Conservation (phyloP, 345 rosid genomes). For the Viola odorata region DNA sequence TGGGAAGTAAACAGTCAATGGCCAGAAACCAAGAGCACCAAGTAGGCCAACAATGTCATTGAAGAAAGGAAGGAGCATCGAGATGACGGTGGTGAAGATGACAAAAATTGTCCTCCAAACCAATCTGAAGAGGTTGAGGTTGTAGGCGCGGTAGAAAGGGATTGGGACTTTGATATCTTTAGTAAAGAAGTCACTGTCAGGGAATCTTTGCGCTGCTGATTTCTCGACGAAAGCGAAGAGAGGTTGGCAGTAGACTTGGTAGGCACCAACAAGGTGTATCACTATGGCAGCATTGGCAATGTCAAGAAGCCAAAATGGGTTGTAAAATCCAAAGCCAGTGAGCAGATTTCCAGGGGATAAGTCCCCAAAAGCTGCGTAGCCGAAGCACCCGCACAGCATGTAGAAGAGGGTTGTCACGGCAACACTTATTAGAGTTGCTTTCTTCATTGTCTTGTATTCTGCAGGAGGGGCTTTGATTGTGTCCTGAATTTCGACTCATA, state of each 20-base stretch:
- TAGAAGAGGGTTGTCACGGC: conserved; percentile 75
- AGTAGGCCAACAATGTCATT: conserved; percentile 75
- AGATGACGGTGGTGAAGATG: conserved; percentile 52
- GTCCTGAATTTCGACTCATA: conserved; percentile 31
- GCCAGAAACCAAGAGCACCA: conserved; percentile 94
- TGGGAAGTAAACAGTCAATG: conserved; percentile 81
- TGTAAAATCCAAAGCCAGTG: conserved; percentile 67
- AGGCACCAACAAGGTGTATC: conserved; percentile 78
- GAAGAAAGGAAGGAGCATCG: conserved; percentile 90
- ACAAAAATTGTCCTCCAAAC: conserved; percentile 89
- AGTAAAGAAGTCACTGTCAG: conserved; percentile 52
- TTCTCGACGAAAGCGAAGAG: conserved; percentile 75
- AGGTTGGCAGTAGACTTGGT: conserved; percentile 93
- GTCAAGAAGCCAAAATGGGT: conserved; percentile 90
- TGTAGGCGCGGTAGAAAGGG: conserved; percentile 39
- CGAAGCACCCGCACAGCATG: conserved; percentile 85
- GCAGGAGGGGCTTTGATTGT: conserved; percentile 62
- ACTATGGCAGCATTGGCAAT: conserved; percentile 79
- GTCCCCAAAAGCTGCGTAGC: conserved; percentile 91
- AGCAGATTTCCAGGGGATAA: conserved; percentile 71
- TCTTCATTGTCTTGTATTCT: conserved; percentile 78
- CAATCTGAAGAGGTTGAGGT: conserved; percentile 64
- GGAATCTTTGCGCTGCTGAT: conserved; percentile 36
- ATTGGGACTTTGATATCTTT: conserved; percentile 48
- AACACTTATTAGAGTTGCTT: conserved; percentile 61